Evolutionary conservation across 805 yeast species (phyloP).

Genomic region (Candida nanaspora): DNA sequence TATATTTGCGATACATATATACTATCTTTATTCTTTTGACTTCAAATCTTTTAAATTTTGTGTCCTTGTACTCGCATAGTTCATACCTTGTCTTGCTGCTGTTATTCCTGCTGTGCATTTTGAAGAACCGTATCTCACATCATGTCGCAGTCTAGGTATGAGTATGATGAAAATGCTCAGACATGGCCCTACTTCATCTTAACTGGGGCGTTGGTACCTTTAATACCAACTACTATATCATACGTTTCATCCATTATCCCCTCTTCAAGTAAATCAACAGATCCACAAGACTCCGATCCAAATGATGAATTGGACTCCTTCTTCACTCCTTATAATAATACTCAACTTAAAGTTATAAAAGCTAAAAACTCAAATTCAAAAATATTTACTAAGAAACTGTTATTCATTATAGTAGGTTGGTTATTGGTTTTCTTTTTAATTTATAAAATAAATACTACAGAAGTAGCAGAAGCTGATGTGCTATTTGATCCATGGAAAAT

Average conservation of each 20-base stretch:
- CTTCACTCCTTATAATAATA: slow-evolving; percentile 29
- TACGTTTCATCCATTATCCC: slow-evolving; percentile 7
- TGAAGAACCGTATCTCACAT: too few species aligned
- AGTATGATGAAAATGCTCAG: slow-evolving; percentile 82
- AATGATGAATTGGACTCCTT: slow-evolving; percentile 16
- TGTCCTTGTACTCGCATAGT: not conserved
- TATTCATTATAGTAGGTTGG: slow-evolving; percentile 53
- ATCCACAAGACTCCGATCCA: slow-evolving; percentile 2
- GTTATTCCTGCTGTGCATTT: too few species aligned
- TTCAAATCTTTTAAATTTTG: not conserved
- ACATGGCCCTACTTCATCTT: slow-evolving; percentile 90
- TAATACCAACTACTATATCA: slow-evolving; percentile 46
- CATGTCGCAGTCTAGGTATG: slow-evolving; percentile 53
- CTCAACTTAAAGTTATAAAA: slow-evolving; percentile 22
- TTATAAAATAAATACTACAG: slow-evolving; percentile 35
- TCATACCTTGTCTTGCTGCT: not conserved
- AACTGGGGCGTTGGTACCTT: slow-evolving; percentile 60
- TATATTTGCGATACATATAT: too few species aligned
- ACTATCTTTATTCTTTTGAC: not conserved
- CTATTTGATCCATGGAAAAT: slow-evolving; percentile 88
- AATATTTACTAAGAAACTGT: slow-evolving; percentile 26
- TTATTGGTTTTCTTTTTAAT: slow-evolving; percentile 35
- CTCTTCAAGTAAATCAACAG: not conserved
- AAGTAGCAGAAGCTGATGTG: slow-evolving; percentile 33
- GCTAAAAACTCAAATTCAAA: slow-evolving; percentile 17